These are phyloP conservation scores for Starmerella apis DNA, from an alignment of 805 yeast genomes.

Conservation along the genomic window DNA sequence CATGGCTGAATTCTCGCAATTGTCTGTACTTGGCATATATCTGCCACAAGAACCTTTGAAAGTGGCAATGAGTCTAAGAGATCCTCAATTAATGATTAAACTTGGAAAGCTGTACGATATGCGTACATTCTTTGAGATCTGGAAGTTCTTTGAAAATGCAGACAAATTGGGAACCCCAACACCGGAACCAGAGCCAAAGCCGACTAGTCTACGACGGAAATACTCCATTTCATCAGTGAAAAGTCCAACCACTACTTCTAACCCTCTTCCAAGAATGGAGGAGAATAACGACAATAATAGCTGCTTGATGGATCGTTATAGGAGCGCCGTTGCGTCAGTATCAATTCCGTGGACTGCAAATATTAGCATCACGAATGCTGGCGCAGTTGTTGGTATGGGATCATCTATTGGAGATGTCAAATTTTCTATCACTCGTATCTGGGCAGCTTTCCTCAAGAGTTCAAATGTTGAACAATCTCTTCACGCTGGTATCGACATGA, in stretches of 20 bases:
- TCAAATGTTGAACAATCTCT: constrained; percentile 63
- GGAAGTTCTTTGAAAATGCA: constrained; percentile 19
- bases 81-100: constrained; percentile 50
- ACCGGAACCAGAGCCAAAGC: constrained; percentile 9
- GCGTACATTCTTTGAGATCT: constrained; percentile 44
- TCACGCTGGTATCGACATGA: constrained; percentile 45
- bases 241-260: background rate
- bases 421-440: constrained; percentile 46
- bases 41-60: constrained; percentile 16
- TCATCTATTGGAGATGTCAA: constrained; percentile 64
- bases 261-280: background rate
- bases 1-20: constrained; percentile 10
- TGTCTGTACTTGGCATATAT: constrained; percentile 9
- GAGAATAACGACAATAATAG: constrained; percentile 18
- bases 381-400: constrained; percentile 64
- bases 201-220: constrained; percentile 12
- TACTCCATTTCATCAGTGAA: constrained; percentile 10
- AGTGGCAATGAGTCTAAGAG: constrained; percentile 41
- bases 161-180: background rate
- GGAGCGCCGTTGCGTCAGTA: constrained; percentile 49
- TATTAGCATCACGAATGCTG: constrained; percentile 43
- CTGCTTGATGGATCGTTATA: constrained; percentile 34
- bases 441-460: constrained; percentile 60
- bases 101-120: constrained; percentile 81
- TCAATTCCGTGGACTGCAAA: constrained; percentile 69